These are phyloP conservation scores for Gymnopilus junonius DNA, from an alignment of 768 basidiomycete species.

Conservation along the genomic window DNA sequence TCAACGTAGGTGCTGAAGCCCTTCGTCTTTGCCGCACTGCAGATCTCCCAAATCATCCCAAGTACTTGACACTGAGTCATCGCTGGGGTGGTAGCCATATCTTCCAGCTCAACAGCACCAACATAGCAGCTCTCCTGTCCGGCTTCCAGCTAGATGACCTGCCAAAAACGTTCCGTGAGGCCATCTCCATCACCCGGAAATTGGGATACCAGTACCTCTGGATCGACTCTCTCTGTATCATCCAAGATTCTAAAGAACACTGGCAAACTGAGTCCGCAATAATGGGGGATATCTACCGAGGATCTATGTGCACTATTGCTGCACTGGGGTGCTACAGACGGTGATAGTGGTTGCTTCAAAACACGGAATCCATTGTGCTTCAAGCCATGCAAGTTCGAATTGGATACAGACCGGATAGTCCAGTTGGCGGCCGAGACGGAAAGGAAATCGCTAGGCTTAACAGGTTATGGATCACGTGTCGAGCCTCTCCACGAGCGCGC, in stretches of 20 bases:
- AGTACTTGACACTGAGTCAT: slow-evolving; percentile 8
- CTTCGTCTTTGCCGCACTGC: neutral
- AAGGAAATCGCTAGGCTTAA: neutral
- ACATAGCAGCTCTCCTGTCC: neutral
- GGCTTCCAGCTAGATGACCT: neutral
- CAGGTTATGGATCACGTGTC: slow-evolving; percentile 1
- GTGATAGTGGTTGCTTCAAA: slow-evolving; percentile 12
- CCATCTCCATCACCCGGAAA: neutral
- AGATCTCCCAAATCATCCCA: neutral
- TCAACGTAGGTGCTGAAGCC: neutral
- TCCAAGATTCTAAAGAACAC: slow-evolving; percentile 12
- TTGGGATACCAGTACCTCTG: slow-evolving; percentile 7
- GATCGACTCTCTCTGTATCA: slow-evolving; percentile 15
- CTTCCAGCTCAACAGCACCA: neutral
- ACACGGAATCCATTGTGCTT: slow-evolving; percentile 10
- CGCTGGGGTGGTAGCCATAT: slow-evolving; percentile 7
- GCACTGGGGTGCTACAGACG: slow-evolving; percentile 8
- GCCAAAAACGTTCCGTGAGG: slow-evolving; percentile 10
- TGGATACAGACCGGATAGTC: neutral
- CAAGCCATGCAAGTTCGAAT: neutral
- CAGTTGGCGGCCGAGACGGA: neutral
- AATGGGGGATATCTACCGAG: slow-evolving; percentile 14
- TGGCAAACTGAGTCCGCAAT: slow-evolving; percentile 8
- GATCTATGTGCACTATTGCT: slow-evolving; percentile 7
- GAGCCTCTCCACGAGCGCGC: slow-evolving; percentile 12